Base-by-base conservation (phyloP, 192 early-diverging fungal genomes). In the Coemansia sp. region DNA sequence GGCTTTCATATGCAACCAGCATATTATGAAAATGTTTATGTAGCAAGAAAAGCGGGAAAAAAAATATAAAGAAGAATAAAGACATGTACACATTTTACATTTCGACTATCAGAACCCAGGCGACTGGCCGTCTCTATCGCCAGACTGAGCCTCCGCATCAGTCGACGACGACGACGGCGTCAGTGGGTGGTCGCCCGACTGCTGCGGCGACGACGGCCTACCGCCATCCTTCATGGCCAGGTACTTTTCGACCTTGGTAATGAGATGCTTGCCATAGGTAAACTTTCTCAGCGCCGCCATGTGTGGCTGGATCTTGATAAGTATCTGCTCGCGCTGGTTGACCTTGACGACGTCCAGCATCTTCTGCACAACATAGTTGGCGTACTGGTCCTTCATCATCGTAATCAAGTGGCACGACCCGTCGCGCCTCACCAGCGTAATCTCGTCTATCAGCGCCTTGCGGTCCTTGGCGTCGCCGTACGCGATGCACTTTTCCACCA, bases 321-420 rank as follows among this genome's bases (percentile, higher is more conserved):
- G 85, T n/a, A 99, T 82, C 12, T 92, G 63, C 53, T 94, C 92
- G 31, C 92, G 87, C 77, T 97, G 93, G n/a, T 89, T 86, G 13
- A 88, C 94, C 66, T 94, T 92, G 9, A 96, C 94, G 38, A 98
- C 95, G 79, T 99, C 97, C 53, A 99, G 83, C 94, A 99, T 95
- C 79, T 99, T 99, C 76, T 99, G 97, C 41, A 99, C 93, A 31
- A 99, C 97, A 79, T 99, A 99, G 73, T 99, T 99, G 47, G 97
- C 97, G 71, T 95, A 99, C 80, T 99, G 96, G 83, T 99, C 96
- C 84, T 97, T 97, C 96, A 99, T 99, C 95, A 99, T 97, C n/a
- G 87, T 80, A 53, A 94, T 86, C 69, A 99, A 77, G 6, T 93
- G 93, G 52, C 92, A 91, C 16, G 62, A 68, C n/a, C 60, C 64